Conservation (phyloP, 257 asterid species). For the Plectranthus barbatus region DNA sequence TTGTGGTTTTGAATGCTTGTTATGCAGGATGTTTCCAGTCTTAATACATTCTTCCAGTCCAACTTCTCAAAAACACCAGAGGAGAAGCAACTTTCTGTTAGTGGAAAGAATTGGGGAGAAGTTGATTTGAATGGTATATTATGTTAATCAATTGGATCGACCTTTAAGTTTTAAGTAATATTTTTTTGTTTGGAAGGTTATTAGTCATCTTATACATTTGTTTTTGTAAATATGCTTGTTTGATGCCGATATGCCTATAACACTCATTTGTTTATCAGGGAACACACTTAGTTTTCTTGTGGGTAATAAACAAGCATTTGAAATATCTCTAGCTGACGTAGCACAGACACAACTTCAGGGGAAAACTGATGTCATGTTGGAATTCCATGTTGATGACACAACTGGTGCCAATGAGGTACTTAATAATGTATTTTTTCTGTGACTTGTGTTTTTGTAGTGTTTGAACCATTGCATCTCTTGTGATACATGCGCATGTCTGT, state of each 20-base stretch:
- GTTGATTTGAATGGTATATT: slow-evolving; percentile 82
- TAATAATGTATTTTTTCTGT: too few species aligned
- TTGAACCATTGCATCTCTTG: background rate
- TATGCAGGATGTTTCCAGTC: slow-evolving; percentile 70
- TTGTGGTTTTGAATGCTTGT: slow-evolving; percentile 13
- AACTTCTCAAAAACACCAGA: slow-evolving; percentile 57
- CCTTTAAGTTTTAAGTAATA: too few species aligned
- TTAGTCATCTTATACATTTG: background rate
- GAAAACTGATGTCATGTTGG: slow-evolving; percentile 89
- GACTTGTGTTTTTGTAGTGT: background rate
- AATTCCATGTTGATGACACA: slow-evolving; percentile 93
- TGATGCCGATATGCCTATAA: background rate
- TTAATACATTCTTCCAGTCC: slow-evolving; percentile 64
- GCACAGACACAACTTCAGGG: slow-evolving; percentile 98
- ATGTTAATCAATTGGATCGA: background rate
- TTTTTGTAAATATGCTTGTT: background rate
- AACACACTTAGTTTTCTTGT: slow-evolving; percentile 75
- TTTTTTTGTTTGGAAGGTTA: background rate
- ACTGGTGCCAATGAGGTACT: slow-evolving; percentile 92
- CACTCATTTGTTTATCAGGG: slow-evolving; percentile 33
- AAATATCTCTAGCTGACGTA: slow-evolving; percentile 89
- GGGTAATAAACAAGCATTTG: slow-evolving; percentile 87
- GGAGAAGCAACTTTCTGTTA: slow-evolving; percentile 91
- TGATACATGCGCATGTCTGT: background rate
- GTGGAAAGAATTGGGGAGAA: slow-evolving; percentile 98